Conservation (phyloP, 2,329 filamentous ascomycete genomes). For the Lachnellula arida region DNA sequence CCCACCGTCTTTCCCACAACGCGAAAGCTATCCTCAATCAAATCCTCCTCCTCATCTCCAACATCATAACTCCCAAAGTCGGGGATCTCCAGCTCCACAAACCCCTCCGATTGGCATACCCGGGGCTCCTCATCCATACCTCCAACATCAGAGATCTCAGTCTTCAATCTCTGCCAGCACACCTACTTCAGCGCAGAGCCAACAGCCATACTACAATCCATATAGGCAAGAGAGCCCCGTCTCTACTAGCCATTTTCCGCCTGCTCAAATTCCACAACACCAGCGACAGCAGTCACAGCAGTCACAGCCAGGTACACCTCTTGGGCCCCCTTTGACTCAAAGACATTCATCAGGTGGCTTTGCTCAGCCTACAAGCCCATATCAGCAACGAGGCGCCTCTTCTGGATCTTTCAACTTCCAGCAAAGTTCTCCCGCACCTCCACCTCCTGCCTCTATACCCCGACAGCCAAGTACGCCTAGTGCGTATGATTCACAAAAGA, state of each 20-base stretch:
- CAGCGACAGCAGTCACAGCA: slow-evolving; percentile 29
- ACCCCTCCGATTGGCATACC: slow-evolving; percentile 32
- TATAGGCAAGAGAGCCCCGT: slow-evolving; percentile 51
- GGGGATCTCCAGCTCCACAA: slow-evolving; percentile 30
- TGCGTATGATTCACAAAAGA: slow-evolving; percentile 44
- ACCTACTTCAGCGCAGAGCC: slow-evolving; percentile 57
- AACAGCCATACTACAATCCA: slow-evolving; percentile 48
- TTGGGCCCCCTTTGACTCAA: slow-evolving; percentile 45
- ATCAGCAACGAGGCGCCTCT: slow-evolving; percentile 46
- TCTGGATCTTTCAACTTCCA: slow-evolving; percentile 22
- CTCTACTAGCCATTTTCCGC: slow-evolving; percentile 20
- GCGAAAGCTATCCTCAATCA: slow-evolving; percentile 29
- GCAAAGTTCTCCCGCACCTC: slow-evolving; percentile 34
- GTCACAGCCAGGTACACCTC: slow-evolving; percentile 38
- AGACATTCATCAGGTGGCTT: slow-evolving; percentile 42
- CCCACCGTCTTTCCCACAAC: slow-evolving; percentile 23
- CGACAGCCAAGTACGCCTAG: slow-evolving; percentile 41
- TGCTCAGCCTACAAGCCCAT: slow-evolving; percentile 55
- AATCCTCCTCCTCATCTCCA: slow-evolving; percentile 24
- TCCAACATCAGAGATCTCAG: slow-evolving; percentile 46
- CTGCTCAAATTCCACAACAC: slow-evolving; percentile 26
- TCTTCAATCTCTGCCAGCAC: slow-evolving; percentile 56
- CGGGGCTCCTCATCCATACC: slow-evolving; percentile 29
- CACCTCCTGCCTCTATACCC: slow-evolving; percentile 34
- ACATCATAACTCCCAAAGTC: slow-evolving; percentile 27